These are phyloP conservation scores for Talaromyces sp. DNA, from an alignment of 2,329 filamentous ascomycete species.

Conservation along the genomic window DNA sequence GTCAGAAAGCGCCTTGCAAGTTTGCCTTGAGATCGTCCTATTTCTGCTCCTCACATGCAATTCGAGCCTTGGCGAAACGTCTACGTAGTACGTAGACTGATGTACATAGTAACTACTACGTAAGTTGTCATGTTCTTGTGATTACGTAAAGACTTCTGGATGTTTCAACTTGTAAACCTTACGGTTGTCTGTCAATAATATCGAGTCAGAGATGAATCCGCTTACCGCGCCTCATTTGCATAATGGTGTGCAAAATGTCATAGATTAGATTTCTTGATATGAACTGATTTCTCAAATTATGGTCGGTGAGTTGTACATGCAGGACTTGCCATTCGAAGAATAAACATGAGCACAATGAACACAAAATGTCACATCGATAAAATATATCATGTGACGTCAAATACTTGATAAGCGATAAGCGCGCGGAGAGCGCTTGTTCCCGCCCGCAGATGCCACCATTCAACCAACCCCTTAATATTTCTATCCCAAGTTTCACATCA, in stretches of 20 bases:
- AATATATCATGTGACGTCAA: slow-evolving; percentile 10
- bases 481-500: not conserved
- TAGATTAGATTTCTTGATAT: too few relatives aligned
- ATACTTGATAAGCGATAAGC: slow-evolving; percentile 6
- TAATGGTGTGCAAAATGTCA: not conserved
- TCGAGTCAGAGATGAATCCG: not conserved
- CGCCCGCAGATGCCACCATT: slow-evolving; percentile 13
- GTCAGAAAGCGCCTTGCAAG: not conserved
- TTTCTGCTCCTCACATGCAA: not conserved
- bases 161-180: not conserved
- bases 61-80: not conserved
- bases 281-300: not conserved
- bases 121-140: not conserved
- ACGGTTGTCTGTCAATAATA: not conserved
- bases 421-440: slow-evolving; percentile 40
- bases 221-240: not conserved
- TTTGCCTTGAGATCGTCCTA: not conserved
- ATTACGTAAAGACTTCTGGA: not conserved
- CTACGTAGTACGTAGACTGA: not conserved
- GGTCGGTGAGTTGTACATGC: not conserved
- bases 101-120: not conserved
- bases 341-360: not conserved
- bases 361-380: not conserved
- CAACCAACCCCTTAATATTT: slow-evolving; percentile 7
- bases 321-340: not conserved